These are phyloP conservation scores for Neocallimastix lanati DNA, from an alignment of 192 early-diverging fungal genomes.

Conservation along the genomic window DNA sequence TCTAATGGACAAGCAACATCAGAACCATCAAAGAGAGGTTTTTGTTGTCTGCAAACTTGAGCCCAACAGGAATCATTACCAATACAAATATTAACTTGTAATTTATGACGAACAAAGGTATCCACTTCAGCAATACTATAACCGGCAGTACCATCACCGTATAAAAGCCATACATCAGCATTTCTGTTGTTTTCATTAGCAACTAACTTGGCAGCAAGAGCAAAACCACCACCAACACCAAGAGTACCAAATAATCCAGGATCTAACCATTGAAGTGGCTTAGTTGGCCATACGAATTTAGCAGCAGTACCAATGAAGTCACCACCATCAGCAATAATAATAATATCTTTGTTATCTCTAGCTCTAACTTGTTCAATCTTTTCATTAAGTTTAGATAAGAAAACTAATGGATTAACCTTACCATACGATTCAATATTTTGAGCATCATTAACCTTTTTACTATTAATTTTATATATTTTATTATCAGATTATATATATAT, in stretches of 20 bases:
- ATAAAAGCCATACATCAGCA: not conserved
- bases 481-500: too few relatives aligned
- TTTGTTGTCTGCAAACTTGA: not conserved
- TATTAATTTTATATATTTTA: too few relatives aligned
- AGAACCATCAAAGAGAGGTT: too few relatives aligned
- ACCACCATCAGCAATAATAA: constrained; percentile 6
- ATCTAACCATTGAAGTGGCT: constrained; percentile 3
- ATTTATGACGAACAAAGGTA: not conserved
- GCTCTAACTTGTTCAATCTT: too few relatives aligned
- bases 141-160: not conserved
- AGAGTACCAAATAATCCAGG: constrained; percentile 5
- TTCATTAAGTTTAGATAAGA: too few relatives aligned
- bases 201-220: not conserved
- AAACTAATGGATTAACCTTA: too few relatives aligned
- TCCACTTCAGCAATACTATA: not conserved
- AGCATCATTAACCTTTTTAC: too few relatives aligned
- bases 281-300: not conserved
- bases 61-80: constrained; percentile 2
- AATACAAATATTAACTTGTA: not conserved
- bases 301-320: constrained; percentile 7
- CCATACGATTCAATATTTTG: too few relatives aligned
- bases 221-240: constrained; percentile 4
- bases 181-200: not conserved
- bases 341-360: not conserved
- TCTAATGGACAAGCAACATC: too few relatives aligned